These are phyloP conservation scores for Aureobasidium lini DNA, from an alignment of 2,329 filamentous ascomycete genomes.

Conservation along the genomic window DNA sequence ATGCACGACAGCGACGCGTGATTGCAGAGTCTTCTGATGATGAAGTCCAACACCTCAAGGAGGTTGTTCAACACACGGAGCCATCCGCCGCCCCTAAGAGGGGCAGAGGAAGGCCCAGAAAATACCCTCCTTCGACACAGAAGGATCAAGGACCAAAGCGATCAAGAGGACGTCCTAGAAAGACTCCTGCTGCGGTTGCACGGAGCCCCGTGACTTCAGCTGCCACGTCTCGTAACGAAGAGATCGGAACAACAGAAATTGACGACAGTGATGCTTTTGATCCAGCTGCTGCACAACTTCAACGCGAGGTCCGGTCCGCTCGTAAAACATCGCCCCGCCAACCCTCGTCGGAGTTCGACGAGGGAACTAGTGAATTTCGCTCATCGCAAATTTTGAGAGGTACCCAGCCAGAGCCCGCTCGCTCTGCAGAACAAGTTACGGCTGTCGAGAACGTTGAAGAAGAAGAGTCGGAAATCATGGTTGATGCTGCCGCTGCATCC, in stretches of 20 bases:
- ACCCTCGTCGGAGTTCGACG: not conserved
- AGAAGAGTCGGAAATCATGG: not conserved
- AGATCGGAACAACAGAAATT: not conserved
- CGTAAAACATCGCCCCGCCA: not conserved
- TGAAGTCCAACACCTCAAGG: not conserved
- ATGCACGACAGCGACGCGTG: not conserved
- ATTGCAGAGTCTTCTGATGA: not conserved
- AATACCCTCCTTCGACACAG: not conserved
- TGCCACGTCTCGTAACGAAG: not conserved
- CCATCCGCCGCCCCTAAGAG: not conserved
- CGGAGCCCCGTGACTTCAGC: not conserved
- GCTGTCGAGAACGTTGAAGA: not conserved
- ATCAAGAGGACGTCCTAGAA: no score
- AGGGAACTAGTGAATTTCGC: slow-evolving; percentile 8
- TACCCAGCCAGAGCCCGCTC: slow-evolving; percentile 7
- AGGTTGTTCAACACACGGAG: not conserved
- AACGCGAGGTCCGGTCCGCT: not conserved
- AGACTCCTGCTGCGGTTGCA: no score
- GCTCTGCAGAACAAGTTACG: not conserved
- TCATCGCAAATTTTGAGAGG: slow-evolving; percentile 16
- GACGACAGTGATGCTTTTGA: not conserved
- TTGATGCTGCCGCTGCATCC: slow-evolving; percentile 16
- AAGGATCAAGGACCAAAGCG: not conserved
- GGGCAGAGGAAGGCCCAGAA: slow-evolving; percentile 8
- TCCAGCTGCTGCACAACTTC: not conserved